Percentiles rank a stretch among this genome's conserved stretches.
phyloP scores from a whole-genome alignment of 139 green algal genomes.

The Ettlia oleoabundans region DNA sequence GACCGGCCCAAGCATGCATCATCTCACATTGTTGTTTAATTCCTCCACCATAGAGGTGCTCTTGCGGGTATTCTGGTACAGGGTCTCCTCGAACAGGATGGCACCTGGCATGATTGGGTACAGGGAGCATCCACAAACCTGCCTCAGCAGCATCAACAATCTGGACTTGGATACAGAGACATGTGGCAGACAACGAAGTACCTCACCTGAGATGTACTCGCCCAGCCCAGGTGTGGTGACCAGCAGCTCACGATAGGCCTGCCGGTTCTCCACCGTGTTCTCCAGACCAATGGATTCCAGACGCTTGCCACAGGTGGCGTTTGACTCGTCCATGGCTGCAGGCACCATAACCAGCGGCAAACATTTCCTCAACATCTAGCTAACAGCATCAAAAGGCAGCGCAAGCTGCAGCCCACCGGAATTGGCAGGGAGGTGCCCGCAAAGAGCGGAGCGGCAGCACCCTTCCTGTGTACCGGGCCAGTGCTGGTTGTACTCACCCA shows the following conservation, averaged over 20 bases:
- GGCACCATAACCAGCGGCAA: neutral
- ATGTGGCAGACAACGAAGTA: neutral
- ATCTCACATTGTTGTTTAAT: constrained; percentile 73
- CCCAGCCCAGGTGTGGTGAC: constrained; percentile 89
- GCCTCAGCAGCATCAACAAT: neutral
- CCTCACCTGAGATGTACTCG: constrained; percentile 85
- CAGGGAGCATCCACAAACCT: neutral
- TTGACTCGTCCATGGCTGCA: constrained; percentile 92
- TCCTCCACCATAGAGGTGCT: constrained; percentile 90
- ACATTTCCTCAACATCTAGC: neutral
- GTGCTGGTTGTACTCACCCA: constrained; percentile 65
- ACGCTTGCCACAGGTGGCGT: constrained; percentile 89
- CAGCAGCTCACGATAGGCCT: constrained; percentile 95
- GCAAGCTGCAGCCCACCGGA: neutral
- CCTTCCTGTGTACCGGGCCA: too few relatives aligned
- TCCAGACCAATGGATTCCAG: constrained; percentile 97
- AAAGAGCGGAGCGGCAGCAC: too few relatives aligned
- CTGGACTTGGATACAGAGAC: neutral
- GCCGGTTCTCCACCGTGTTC: constrained; percentile 99
- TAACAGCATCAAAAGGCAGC: too few relatives aligned
- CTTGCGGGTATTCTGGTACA: constrained; percentile 91
- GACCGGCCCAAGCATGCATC: too few relatives aligned
- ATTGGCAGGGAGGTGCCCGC: too few relatives aligned
- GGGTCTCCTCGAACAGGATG: constrained; percentile 99
- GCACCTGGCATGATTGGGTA: constrained; percentile 54